Evolutionary conservation across 139 green algal genomes (phyloP).

Genomic region (Eudorina sp.): DNA sequence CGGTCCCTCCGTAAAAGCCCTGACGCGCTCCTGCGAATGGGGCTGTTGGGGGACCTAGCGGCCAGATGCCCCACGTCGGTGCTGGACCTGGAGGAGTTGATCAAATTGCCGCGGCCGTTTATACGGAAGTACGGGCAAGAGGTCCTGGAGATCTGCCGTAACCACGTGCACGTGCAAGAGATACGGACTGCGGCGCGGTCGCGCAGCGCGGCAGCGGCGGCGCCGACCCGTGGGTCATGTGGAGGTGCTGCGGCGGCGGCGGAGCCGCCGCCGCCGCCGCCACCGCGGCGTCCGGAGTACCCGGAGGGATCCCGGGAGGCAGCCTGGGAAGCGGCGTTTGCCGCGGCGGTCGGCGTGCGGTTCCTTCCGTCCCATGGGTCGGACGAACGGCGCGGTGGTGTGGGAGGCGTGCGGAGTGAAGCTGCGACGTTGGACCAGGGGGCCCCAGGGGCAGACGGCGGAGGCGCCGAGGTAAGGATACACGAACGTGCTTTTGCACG

Average conservation of each 20-base stretch:
- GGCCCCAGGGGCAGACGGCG: no score
- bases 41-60: constrained; percentile 18
- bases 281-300: neutral
- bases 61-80: constrained; percentile 6
- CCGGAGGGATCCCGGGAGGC: no score
- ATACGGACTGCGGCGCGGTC: neutral
- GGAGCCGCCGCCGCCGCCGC: neutral
- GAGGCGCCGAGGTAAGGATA: no score
- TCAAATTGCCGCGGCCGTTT: neutral
- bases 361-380: no score
- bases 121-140: constrained; percentile 4
- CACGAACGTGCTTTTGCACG: no score
- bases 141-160: constrained; percentile 32
- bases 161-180: neutral
- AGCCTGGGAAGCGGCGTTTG: no score
- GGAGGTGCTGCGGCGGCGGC: neutral
- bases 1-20: neutral
- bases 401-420: no score
- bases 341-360: no score
- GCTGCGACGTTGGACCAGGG: no score
- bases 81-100: constrained; percentile 7
- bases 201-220: neutral
- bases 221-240: neutral
- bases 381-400: no score
- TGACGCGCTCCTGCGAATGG: neutral